Evolutionary conservation across 805 yeast genomes (phyloP).

Genomic region (Kuraishia ogatae): DNA sequence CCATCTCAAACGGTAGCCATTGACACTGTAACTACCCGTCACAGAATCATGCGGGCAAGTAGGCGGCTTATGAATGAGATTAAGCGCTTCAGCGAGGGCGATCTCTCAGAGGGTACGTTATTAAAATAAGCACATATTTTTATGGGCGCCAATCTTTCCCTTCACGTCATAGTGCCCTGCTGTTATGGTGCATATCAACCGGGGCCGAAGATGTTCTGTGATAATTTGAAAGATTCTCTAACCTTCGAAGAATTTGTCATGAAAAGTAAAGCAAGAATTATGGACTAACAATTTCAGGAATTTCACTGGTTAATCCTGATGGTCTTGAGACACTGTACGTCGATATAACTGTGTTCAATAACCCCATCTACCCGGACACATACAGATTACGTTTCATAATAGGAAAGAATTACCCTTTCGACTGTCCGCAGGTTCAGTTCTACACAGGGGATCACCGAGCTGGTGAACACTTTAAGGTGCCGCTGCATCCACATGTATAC

Average conservation of each 20-base stretch:
- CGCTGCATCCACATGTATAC: conserved; percentile 69
- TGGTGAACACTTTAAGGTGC: conserved; percentile 26
- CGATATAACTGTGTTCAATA: conserved; percentile 27
- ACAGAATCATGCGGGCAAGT: background rate
- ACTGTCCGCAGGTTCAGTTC: conserved; percentile 50
- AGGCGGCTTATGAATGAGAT: conserved; percentile 17
- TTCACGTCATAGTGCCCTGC: too few species aligned
- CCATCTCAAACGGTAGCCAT: too few species aligned
- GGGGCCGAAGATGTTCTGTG: too few species aligned
- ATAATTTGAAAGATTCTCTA: too few species aligned
- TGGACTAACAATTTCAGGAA: background rate
- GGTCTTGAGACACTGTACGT: conserved; percentile 18
- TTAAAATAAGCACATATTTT: too few species aligned
- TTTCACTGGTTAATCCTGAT: background rate
- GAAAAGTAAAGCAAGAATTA: background rate
- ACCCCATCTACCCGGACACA: conserved; percentile 25
- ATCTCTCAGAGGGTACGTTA: conserved; percentile 5
- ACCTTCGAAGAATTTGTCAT: too few species aligned
- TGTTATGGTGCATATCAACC: too few species aligned
- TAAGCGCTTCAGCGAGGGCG: conserved; percentile 6
- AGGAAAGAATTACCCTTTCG: conserved; percentile 44
- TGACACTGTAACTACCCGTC: conserved; percentile 7
- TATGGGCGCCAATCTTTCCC: too few species aligned
- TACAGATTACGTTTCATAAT: conserved; percentile 37
- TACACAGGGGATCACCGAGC: conserved; percentile 16